phyloP scores from a whole-genome alignment of 352 stramenopile genomes.

The Saprolegnia diclina region DNA sequence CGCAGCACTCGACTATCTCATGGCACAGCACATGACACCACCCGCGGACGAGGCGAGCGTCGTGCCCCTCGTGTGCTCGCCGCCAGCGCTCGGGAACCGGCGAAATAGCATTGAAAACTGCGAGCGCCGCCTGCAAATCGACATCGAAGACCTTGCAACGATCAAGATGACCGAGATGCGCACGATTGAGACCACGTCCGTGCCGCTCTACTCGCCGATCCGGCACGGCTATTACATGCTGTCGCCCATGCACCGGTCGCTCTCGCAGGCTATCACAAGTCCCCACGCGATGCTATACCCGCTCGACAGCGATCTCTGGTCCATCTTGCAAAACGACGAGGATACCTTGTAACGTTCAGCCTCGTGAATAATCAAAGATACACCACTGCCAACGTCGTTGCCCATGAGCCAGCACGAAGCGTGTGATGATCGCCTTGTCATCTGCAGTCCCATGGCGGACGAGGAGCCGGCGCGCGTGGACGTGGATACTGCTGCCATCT shows the following conservation, averaged over 20 bases:
- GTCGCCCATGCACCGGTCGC: not conserved
- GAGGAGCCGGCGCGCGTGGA: not conserved
- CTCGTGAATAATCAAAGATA: not conserved
- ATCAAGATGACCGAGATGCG: constrained; percentile 1
- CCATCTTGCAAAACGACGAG: not conserved
- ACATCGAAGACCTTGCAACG: not conserved
- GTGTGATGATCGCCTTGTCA: not conserved
- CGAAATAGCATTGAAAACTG: not conserved
- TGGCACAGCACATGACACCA: not conserved
- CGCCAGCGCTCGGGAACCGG: not conserved
- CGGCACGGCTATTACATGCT: constrained; percentile 4
- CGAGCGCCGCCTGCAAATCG: not conserved
- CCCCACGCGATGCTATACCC: not conserved
- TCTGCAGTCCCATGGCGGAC: not conserved
- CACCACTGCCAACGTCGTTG: not conserved
- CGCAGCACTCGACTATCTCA: not conserved
- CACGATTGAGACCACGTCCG: not conserved
- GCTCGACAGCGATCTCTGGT: not conserved
- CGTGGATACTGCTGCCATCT: constrained; percentile 26
- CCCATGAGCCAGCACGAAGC: not conserved
- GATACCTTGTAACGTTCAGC: not conserved
- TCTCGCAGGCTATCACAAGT: not conserved
- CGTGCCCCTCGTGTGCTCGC: not conserved
- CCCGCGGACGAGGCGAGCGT: not conserved
- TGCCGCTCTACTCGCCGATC: constrained; percentile 4